phyloP scores from a whole-genome alignment of 225 moss, liverwort and hornwort species.

The Takakia lepidozioides region DNA sequence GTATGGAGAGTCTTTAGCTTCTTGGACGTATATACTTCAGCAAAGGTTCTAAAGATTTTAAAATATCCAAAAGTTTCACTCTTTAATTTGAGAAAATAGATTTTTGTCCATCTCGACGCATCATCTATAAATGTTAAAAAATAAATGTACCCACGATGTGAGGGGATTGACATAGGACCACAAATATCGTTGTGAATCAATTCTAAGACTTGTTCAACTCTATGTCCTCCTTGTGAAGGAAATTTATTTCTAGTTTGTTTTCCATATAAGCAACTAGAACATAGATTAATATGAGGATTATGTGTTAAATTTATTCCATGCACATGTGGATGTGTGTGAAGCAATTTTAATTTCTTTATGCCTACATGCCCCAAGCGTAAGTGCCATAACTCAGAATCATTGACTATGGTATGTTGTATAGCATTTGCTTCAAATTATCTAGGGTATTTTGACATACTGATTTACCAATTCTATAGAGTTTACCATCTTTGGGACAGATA shows the following conservation, averaged over 20 bases:
- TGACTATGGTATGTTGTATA: not conserved
- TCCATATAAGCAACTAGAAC: not conserved
- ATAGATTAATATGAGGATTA: not conserved
- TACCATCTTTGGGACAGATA: no score
- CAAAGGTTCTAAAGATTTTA: not conserved
- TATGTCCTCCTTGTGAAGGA: not conserved
- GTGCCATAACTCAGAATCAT: not conserved
- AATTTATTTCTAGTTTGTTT: not conserved
- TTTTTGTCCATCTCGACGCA: not conserved
- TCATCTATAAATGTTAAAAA: not conserved
- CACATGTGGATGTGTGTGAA: no score
- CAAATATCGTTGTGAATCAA: not conserved
- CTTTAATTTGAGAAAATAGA: not conserved
- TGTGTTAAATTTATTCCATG: no score
- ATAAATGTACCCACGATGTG: not conserved
- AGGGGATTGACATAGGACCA: not conserved
- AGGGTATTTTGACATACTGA: no score
- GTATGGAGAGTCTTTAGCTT: not conserved
- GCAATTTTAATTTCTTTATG: no score
- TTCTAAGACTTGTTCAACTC: not conserved
- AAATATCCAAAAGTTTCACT: no score
- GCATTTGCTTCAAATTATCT: not conserved
- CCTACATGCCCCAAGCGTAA: no score
- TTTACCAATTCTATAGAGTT: no score
- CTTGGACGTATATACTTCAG: not conserved